phyloP scores from a whole-genome alignment of 768 basidiomycete genomes.

The Terana coerulea region DNA sequence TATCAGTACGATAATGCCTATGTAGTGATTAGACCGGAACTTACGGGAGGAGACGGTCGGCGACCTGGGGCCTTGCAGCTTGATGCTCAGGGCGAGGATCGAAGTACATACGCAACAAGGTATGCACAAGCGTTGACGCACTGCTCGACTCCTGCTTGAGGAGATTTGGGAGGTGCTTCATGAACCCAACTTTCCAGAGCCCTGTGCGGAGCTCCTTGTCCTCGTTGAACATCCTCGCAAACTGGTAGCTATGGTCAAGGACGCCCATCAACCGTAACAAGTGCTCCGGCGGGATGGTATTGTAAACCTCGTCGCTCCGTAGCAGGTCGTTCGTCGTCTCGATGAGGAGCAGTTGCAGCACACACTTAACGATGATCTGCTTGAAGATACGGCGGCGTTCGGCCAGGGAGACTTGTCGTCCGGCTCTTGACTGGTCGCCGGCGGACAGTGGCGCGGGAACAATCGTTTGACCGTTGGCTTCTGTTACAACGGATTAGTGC shows the following conservation, averaged over 20 bases:
- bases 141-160: constrained; percentile 98
- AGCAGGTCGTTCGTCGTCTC: constrained; percentile 96
- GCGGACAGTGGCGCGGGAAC: constrained; percentile 89
- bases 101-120: constrained; percentile 90
- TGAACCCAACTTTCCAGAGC: constrained; percentile 99
- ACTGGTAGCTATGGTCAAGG: constrained; percentile 95
- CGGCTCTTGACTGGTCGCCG: constrained; percentile 44
- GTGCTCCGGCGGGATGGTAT: constrained; percentile 91
- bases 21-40: constrained; percentile 22
- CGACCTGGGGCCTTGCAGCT: constrained; percentile 75
- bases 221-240: constrained; percentile 96
- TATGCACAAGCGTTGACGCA: constrained; percentile 90
- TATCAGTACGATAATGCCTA: constrained; percentile 5
- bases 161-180: constrained; percentile 98
- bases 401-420: constrained; percentile 49
- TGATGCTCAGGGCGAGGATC: constrained; percentile 88
- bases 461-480: constrained; percentile 62
- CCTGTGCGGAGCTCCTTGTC: constrained; percentile 96
- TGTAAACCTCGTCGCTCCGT: constrained; percentile 88
- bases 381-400: constrained; percentile 89
- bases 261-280: constrained; percentile 92
- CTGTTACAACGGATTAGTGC: constrained; percentile 34
- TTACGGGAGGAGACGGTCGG: constrained; percentile 67
- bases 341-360: constrained; percentile 91
- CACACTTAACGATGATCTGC: constrained; percentile 99